phyloP scores from a whole-genome alignment of 441 rosid genomes.

The Erysimum pusillum region DNA sequence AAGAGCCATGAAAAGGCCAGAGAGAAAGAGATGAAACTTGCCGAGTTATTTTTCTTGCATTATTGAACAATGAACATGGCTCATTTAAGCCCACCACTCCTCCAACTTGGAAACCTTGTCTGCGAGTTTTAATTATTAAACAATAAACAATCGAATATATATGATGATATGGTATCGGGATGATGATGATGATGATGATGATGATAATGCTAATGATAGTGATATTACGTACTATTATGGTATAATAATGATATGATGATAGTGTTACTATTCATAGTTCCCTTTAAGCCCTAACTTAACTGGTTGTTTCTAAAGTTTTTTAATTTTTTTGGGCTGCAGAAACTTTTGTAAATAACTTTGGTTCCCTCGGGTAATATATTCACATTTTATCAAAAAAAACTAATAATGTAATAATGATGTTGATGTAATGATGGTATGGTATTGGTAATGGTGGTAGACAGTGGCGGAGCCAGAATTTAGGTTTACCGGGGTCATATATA shows the following conservation, averaged over 20 bases:
- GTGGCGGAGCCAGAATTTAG: no score
- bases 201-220: no score
- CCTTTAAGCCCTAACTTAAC: no score
- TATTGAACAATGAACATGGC: constrained; percentile 39
- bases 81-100: constrained; percentile 29
- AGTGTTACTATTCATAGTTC: no score
- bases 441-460: no score
- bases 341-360: no score
- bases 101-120: constrained; percentile 23
- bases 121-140: not conserved
- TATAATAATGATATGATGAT: not conserved
- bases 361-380: no score
- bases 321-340: no score
- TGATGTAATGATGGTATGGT: not conserved
- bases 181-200: no score
- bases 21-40: constrained; percentile 43
- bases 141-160: not conserved
- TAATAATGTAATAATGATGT: not conserved
- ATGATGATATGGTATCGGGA: not conserved
- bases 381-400: no score
- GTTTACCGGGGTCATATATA: no score
- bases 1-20: constrained; percentile 40
- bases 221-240: not conserved
- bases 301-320: no score
- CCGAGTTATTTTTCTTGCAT: constrained; percentile 30